Conservation (phyloP, 108 stramenopile genomes). For the Nitzschia sp. region DNA sequence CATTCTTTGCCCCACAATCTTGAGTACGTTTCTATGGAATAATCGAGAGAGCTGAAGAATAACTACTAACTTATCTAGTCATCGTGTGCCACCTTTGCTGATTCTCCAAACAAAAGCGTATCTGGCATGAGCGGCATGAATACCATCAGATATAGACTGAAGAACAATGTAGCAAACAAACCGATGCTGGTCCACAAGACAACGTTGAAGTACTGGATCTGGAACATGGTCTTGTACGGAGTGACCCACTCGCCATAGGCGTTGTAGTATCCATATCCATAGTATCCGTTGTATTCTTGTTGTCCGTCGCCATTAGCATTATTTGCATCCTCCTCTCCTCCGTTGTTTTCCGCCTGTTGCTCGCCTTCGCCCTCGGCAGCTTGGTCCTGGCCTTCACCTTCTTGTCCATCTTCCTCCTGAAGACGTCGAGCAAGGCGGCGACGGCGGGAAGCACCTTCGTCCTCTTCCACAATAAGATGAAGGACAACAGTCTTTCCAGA, state of each 20-base stretch:
- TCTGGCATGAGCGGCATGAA: conserved; percentile 84
- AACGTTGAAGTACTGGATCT: conserved; percentile 90
- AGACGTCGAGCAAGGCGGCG: conserved; percentile 50
- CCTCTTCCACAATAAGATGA: conserved; percentile 82
- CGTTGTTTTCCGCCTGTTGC: conserved; percentile 18
- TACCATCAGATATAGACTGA: conserved; percentile 63
- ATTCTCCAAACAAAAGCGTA: conserved; percentile 82
- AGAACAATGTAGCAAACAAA: conserved; percentile 58
- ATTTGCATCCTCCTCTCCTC: conserved; percentile 24
- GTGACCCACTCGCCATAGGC: conserved; percentile 53
- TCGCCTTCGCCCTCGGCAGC: conserved; percentile 13
- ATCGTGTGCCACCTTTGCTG: conserved; percentile 70
- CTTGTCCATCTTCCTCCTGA: conserved; percentile 41
- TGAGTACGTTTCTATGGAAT: too few species aligned
- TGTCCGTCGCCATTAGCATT: conserved; percentile 34
- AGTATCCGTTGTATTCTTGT: conserved; percentile 46
- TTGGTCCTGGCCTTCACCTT: conserved; percentile 28
- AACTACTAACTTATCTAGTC: conserved; percentile 21
- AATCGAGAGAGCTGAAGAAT: not conserved
- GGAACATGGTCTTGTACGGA: conserved; percentile 84
- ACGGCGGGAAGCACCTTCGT: conserved; percentile 38
- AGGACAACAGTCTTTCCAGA: conserved; percentile 67
- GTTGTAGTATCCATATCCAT: conserved; percentile 73
- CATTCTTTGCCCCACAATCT: too few species aligned
- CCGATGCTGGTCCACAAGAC: conserved; percentile 84